Evolutionary conservation across 192 early-diverging fungal species (phyloP), one percentile per base, ranked within the genome.

Genomic region (Coemansia reversa): DNA sequence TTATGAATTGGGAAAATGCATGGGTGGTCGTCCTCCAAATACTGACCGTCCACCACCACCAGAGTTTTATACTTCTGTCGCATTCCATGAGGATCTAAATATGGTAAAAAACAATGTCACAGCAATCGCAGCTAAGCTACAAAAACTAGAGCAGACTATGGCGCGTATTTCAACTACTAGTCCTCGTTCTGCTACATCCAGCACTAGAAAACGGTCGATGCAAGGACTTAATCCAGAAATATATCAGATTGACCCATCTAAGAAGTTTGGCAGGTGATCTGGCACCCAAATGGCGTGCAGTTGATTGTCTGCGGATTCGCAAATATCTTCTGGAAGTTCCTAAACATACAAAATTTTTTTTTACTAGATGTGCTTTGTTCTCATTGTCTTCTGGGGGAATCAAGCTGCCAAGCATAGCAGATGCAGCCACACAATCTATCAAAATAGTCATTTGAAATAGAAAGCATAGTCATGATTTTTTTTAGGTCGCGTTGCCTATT

Each of bases 1-100:
- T 1, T 79, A 79, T 22, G 76, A 79, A 62, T 22, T 79, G 54
- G 76, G 76, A n/a, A 74, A 74, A 27, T 79, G 72, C 54, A 32
- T 79, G 50, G 55, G 51, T 16, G 48, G 58, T 45, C 63, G 59
- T 22, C 58, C 32, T 14, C 24, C 62, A 11, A 56, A 51, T 4
- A 19, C 12, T 3, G 52, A 50, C 12, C 22, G 50, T 19, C 76
- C 76, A 18, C 62, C 35, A 9, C 60, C 76, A 33, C 64, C 67
- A 20, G 76, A 74, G 58, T 79, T 79, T 33, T 79, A 79, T 33
- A 64, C 72, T 25, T 74, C 71, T 4, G 51, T 67, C 6, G 68
- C 64, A 1, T 61, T 79, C 47, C 62, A 62, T n/a, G 65, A 79
- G 1, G 76, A 74, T 9, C 19, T 79, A 47, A 42, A 19, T 5